These are phyloP conservation scores for Lipomyces starkeyi DNA, from an alignment of 805 yeast species.

Conservation along the genomic window DNA sequence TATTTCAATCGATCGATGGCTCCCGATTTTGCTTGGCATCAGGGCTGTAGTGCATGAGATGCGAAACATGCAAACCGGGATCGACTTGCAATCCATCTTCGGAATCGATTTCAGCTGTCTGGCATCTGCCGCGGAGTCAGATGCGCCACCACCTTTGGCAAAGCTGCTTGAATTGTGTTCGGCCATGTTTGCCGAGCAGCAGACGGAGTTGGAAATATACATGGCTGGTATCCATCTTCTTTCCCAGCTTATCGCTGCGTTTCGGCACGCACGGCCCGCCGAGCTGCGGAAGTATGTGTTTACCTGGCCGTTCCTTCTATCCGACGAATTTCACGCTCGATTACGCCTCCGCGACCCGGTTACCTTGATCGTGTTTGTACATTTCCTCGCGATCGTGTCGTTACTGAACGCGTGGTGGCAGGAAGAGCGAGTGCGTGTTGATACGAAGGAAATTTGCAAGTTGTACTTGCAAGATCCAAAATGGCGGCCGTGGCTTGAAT, in stretches of 20 bases:
- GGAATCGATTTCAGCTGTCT: constrained; percentile 32
- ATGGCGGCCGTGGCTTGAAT: constrained; percentile 36
- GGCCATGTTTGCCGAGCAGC: constrained; percentile 8
- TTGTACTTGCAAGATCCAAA: constrained; percentile 17
- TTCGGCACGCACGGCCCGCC: constrained; percentile 30
- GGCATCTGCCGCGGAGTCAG: constrained; percentile 16
- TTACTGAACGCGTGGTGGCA: constrained; percentile 37
- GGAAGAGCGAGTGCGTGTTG: constrained; percentile 35
- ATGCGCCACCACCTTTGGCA: constrained; percentile 16
- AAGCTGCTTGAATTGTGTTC: constrained; percentile 9
- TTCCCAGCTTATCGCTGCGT: constrained; percentile 26
- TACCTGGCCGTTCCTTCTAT: constrained; percentile 36
- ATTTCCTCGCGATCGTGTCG: constrained; percentile 32
- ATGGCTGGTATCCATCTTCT: constrained; percentile 29
- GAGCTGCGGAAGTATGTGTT: constrained; percentile 37
- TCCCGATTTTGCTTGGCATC: constrained; percentile 34
- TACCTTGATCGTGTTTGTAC: constrained; percentile 33
- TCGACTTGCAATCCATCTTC: constrained; percentile 32
- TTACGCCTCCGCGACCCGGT: constrained; percentile 26
- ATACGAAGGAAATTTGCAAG: constrained; percentile 25
- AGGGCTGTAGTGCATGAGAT: constrained; percentile 37
- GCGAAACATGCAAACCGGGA: constrained; percentile 27
- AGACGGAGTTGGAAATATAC: constrained; percentile 28
- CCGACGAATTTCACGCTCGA: constrained; percentile 30
- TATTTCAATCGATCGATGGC: constrained; percentile 35